Base-by-base conservation (phyloP, 345 rosid species). In the Pistacia atlantica region DNA sequence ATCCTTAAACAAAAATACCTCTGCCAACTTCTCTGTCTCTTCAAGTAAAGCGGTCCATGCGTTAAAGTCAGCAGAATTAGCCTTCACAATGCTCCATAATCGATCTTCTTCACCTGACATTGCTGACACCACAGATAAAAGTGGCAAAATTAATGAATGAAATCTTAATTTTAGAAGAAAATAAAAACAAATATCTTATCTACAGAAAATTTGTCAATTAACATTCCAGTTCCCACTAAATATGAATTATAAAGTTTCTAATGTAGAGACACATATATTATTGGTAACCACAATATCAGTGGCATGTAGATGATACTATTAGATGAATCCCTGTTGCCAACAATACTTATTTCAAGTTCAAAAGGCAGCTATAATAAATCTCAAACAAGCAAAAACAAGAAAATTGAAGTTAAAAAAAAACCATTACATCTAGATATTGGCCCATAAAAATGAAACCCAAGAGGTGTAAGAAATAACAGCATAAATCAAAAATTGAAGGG, bases 11-110 rank as follows among this genome's bases (percentile, higher is more conserved):
- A 46, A 56, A 72, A 81, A 86, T 84, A 93, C 98, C 98, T 88
- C 93, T 22, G 95, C 88, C 45, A 86, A 81, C 86, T 92, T 96
- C 87, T 96, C 99, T 14, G 97, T 92, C 80, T 92, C 99, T 48
- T 93, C 95, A 65, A 96, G 87, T 74, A 96, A 78, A 35, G 93
- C 85, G 84, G 93, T 93, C 99, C 98, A 92, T 76, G 97, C 89
- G 81, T 88, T 93, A 81, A 96, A 96, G 75, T 93, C 98, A 54
- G 83, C 79, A 37, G 97, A 89, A 87, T 93, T 91, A 20, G 91
- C 83, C 85, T 78, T 88, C 60, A 93, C 93, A 75, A 90, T 87
- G 83, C 76, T 93, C 99, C 99, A 96, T n/a, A 93, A 68, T 9
- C 94, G 90, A 48, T 92, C 98, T 81, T 96, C 99, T 84, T 93